Base-by-base conservation (phyloP, 805 yeast genomes). In the Ogataea thermomethanolica region DNA sequence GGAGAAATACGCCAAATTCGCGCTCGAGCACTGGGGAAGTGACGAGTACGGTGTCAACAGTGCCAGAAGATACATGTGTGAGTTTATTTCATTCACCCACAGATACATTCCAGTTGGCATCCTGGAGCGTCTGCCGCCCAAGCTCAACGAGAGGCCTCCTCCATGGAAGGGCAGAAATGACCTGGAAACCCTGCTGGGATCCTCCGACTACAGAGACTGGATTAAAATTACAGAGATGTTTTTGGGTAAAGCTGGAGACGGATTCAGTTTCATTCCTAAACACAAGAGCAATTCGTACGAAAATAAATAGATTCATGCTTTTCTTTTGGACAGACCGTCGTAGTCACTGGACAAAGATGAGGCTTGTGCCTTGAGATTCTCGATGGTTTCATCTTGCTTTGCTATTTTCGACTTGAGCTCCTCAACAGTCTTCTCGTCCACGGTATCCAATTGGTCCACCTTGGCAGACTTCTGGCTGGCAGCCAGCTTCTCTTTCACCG, bases 11-110 rank as follows among this genome's bases (percentile, higher is more conserved):
- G 79, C 95, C 4, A 66, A 80, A 39, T 85, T 69, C 59, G 97
- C 99, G 0, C 71, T 93, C 50, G 88, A 88, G 52, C 98, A 93
- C 64, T 93, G 99, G 98, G 99, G 99, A 5, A 74, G 95, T 0
- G 99, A 93, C 58, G 96, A 87, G 54, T 91, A 82, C 61, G 99
- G 99, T 29, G 76, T 93, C 41, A 83, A 86, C 43, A 78, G 78
- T 49, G 81, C 95, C 10, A 80, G 99, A 63, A 73, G 98, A 54
- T 93, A 78, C 63, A 68, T 91, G 72, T 91, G 97, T 66, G 99
- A 93, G 64, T 93, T 88, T 62, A 70, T 93, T 58, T 84, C 96
- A 34, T 93, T 93, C 64, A 86, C 95, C 52, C 95, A 93, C 59
- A 71, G 99, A 52, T 93, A 93, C 61, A 78, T 91, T 39, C 99